phyloP scores from a whole-genome alignment of 371 early-diverging fungal genomes.

The Thermomucor indicae-seudaticae region DNA sequence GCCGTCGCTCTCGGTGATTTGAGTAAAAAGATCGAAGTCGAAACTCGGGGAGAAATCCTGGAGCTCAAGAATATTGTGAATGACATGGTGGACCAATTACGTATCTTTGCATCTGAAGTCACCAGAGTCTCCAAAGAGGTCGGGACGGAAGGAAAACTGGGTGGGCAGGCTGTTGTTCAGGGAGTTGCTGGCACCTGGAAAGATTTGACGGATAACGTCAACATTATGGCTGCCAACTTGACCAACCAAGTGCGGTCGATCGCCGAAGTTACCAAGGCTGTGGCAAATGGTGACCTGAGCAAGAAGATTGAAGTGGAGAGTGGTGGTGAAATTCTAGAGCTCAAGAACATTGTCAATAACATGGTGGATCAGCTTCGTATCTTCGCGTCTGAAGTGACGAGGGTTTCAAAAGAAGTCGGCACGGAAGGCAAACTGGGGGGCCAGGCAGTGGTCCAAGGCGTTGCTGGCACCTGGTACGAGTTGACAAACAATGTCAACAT shows the following conservation, averaged over 20 bases:
- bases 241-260: slow-evolving; percentile 50
- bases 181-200: slow-evolving; percentile 37
- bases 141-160: slow-evolving; percentile 19
- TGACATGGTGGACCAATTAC: slow-evolving; percentile 51
- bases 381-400: slow-evolving; percentile 40
- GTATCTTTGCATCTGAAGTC: slow-evolving; percentile 48
- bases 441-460: slow-evolving; percentile 41
- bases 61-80: slow-evolving; percentile 36
- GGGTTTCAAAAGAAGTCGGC: slow-evolving; percentile 37
- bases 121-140: slow-evolving; percentile 41
- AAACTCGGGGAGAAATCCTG: slow-evolving; percentile 41
- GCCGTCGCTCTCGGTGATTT: slow-evolving; percentile 48
- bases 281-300: slow-evolving; percentile 33
- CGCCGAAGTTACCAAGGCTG: slow-evolving; percentile 32
- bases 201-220: slow-evolving; percentile 35
- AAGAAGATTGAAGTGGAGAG: slow-evolving; percentile 29
- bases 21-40: slow-evolving; percentile 48
- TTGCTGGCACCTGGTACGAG: slow-evolving; percentile 30
- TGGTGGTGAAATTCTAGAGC: slow-evolving; percentile 36
- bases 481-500: slow-evolving; percentile 39
- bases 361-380: slow-evolving; percentile 24
- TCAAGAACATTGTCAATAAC: slow-evolving; percentile 26
- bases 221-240: slow-evolving; percentile 38
- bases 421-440: slow-evolving; percentile 44
- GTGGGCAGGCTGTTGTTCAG: slow-evolving; percentile 20